Conservation (phyloP, 129 eudicot species). For the Arctium minus region DNA sequence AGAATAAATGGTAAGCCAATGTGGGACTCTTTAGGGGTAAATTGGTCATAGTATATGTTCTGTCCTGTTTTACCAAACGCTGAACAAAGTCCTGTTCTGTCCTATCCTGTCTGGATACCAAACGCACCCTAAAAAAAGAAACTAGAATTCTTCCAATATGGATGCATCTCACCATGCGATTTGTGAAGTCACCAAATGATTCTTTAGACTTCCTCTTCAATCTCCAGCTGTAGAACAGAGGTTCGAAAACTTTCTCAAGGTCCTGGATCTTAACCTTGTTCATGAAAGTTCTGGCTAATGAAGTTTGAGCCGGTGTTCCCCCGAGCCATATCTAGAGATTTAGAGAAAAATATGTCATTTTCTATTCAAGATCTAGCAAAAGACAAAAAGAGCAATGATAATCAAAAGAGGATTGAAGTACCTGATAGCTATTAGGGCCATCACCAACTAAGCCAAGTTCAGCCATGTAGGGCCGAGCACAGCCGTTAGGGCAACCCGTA, state of each 20-base stretch:
- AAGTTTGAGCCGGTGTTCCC: slow-evolving; percentile 82
- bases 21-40: no score
- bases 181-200: slow-evolving; percentile 92
- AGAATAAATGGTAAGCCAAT: neutral
- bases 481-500: slow-evolving; percentile 98
- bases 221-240: slow-evolving; percentile 82
- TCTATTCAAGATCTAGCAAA: neutral
- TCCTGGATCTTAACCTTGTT: slow-evolving; percentile 89
- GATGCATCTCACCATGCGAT: slow-evolving; percentile 59
- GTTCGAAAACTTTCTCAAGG: slow-evolving; percentile 91
- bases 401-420: slow-evolving; percentile 2
- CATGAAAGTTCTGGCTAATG: slow-evolving; percentile 70
- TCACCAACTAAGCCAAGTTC: slow-evolving; percentile 99
- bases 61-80: no score
- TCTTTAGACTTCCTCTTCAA: slow-evolving; percentile 67
- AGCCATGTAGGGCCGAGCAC: slow-evolving; percentile 99
- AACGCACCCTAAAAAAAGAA: neutral
- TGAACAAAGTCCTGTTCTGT: no score
- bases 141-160: neutral
- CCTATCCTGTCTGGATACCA: no score
- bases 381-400: neutral
- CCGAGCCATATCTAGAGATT: slow-evolving; percentile 84
- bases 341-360: neutral
- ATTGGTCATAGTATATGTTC: no score
- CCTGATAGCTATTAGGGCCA: slow-evolving; percentile 99